Conservation (phyloP, 768 basidiomycete genomes). For the Russula earlei region DNA sequence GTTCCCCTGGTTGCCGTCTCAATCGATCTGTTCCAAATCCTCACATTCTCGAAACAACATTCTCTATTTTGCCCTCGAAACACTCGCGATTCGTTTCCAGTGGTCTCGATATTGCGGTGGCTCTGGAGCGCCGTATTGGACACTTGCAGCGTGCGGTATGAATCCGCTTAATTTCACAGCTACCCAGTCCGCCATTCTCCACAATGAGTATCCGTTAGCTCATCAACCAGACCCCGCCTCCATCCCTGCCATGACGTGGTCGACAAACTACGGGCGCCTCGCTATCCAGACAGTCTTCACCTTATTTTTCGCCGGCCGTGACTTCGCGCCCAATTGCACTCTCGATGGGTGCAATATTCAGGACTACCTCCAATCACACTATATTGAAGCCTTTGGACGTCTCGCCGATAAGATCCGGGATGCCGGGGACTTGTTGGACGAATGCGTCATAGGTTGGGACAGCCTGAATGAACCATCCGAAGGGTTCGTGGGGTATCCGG, state of each 20-base stretch:
- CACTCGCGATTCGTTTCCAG: constrained; percentile 30
- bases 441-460: constrained; percentile 95
- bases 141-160: constrained; percentile 81
- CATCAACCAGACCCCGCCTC: constrained; percentile 55
- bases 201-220: constrained; percentile 75
- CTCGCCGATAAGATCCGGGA: constrained; percentile 69
- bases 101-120: constrained; percentile 96
- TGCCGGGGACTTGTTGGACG: constrained; percentile 71
- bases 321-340: constrained; percentile 84
- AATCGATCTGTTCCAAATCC: background rate
- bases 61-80: background rate
- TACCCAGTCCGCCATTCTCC: constrained; percentile 78
- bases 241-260: constrained; percentile 94
- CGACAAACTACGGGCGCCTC: constrained; percentile 88
- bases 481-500: constrained; percentile 63
- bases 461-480: constrained; percentile 91
- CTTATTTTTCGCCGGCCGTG: constrained; percentile 85
- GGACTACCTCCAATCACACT: constrained; percentile 75
- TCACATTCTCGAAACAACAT: too few relatives aligned
- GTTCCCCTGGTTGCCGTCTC: background rate
- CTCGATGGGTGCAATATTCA: constrained; percentile 91
- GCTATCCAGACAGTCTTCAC: constrained; percentile 86
- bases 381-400: constrained; percentile 60
- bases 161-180: constrained; percentile 77
- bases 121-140: constrained; percentile 94